A percentile compares a stretch with the other conserved stretches of the same genome.
phyloP scores from a whole-genome alignment of 768 basidiomycete genomes.

The Daedalea quercina region DNA sequence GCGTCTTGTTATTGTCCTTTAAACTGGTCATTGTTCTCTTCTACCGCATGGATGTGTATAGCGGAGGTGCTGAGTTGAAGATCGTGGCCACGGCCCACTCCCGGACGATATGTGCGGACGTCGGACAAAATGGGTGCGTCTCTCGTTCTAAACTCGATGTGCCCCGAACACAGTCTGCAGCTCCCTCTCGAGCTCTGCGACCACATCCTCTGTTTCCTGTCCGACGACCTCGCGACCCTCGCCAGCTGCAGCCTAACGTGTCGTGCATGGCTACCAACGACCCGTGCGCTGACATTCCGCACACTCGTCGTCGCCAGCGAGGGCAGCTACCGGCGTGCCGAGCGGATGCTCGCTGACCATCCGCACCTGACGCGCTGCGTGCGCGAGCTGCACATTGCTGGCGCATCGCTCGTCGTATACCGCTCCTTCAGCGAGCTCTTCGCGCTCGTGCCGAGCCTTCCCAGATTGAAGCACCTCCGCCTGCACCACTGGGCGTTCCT shows the following conservation, averaged over 20 bases:
- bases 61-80: background rate
- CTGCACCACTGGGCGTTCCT: background rate
- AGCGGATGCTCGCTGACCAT: background rate
- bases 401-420: background rate
- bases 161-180: background rate
- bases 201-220: background rate
- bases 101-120: background rate
- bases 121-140: background rate
- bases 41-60: no score
- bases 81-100: background rate
- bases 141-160: background rate
- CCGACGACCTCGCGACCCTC: slow-evolving; percentile 1
- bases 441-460: background rate
- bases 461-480: background rate
- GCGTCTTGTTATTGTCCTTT: no score
- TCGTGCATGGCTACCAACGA: background rate
- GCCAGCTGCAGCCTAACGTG: slow-evolving; percentile 1
- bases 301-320: background rate
- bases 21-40: no score
- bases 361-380: background rate
- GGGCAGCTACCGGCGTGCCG: background rate
- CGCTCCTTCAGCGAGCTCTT: background rate
- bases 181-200: slow-evolving; percentile 1
- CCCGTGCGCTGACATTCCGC: background rate
- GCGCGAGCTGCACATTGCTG: background rate